Evolutionary conservation across 345 rosid genomes (phyloP).

Genomic region (Geranium brycei): DNA sequence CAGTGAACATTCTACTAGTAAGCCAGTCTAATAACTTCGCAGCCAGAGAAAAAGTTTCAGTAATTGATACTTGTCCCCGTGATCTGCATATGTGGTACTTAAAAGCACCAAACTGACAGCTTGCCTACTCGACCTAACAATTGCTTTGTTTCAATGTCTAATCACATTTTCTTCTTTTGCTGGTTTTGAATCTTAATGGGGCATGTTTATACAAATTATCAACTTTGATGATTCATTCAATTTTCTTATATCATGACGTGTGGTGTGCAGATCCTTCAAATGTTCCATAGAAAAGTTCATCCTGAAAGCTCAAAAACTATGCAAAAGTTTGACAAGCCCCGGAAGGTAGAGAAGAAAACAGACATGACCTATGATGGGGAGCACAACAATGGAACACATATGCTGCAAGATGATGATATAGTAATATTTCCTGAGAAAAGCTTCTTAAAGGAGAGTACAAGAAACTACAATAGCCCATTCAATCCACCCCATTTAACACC

Average conservation of each 20-base stretch:
- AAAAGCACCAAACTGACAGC: too few relatives aligned
- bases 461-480: constrained; percentile 32
- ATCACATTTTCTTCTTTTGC: too few relatives aligned
- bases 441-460: constrained; percentile 16
- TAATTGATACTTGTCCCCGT: too few relatives aligned
- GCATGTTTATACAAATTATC: too few relatives aligned
- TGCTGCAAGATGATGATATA: constrained; percentile 24
- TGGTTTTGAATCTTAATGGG: too few relatives aligned
- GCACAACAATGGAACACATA: constrained; percentile 22
- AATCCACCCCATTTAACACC: constrained; percentile 28
- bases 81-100: too few relatives aligned
- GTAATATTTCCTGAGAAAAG: constrained; percentile 22
- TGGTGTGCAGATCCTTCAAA: constrained; percentile 45
- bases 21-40: too few relatives aligned
- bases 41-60: too few relatives aligned
- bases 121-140: too few relatives aligned
- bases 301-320: constrained; percentile 46
- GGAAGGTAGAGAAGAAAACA: constrained; percentile 22
- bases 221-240: neutral
- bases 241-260: constrained; percentile 4
- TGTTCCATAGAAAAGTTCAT: constrained; percentile 74
- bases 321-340: constrained; percentile 23
- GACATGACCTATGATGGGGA: constrained; percentile 4
- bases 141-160: too few relatives aligned
- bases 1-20: too few relatives aligned